Evolutionary conservation across 768 basidiomycete genomes (phyloP).

Genomic region (Lactarius hatsudake): DNA sequence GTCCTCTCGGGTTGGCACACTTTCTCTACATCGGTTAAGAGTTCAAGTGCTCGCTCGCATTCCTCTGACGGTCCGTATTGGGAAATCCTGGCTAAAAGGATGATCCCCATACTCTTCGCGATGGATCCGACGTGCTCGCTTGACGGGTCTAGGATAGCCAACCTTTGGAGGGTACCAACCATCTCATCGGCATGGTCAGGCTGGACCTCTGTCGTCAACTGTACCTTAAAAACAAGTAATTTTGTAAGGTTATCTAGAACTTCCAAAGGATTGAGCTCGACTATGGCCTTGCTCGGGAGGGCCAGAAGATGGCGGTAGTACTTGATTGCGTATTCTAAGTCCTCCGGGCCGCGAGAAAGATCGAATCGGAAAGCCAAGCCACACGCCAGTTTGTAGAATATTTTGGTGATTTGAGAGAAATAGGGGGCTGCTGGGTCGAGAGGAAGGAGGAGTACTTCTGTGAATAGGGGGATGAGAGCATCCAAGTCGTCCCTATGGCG

Average conservation of each 20-base stretch:
- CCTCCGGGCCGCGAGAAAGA: not conserved
- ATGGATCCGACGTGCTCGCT: slow-evolving; percentile 1
- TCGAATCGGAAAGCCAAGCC: slow-evolving; percentile 1
- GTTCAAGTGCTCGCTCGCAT: not conserved
- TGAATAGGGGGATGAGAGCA: not conserved
- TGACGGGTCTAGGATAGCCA: not conserved
- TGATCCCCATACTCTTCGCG: not conserved
- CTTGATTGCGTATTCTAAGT: not conserved
- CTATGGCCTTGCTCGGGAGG: not conserved
- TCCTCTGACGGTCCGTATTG: not conserved
- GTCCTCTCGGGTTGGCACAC: not conserved
- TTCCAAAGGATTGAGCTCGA: slow-evolving; percentile 4
- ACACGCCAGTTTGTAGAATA: slow-evolving; percentile 6
- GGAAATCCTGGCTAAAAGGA: not conserved
- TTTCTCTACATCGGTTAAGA: slow-evolving; percentile 2
- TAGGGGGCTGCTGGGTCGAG: not conserved
- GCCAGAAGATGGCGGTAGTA: slow-evolving; percentile 7
- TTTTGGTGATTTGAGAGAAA: not conserved
- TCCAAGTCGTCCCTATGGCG: slow-evolving; percentile 5
- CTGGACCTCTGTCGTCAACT: not conserved
- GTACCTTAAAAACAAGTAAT: not conserved
- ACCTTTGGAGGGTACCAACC: not conserved
- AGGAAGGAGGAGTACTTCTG: slow-evolving; percentile 13
- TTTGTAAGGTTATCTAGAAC: slow-evolving; percentile 5
- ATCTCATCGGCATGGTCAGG: not conserved